phyloP scores from a whole-genome alignment of 2,329 filamentous ascomycete genomes.

The Dactylellina haptotyla region DNA sequence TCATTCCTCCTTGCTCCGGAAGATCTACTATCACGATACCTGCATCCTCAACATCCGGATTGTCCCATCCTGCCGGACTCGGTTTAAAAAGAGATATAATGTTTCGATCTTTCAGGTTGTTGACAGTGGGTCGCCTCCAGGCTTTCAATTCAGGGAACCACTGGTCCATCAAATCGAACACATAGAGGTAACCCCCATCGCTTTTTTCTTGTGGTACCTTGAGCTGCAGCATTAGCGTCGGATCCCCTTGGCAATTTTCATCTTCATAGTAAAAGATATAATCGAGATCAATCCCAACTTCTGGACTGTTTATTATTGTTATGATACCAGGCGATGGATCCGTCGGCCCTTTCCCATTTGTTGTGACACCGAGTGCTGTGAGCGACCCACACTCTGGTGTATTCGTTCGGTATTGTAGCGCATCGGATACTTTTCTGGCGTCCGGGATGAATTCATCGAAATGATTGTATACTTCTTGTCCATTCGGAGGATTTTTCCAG shows the following conservation, averaged over 20 bases:
- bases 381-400: conserved; percentile 3
- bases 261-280: conserved; percentile 26
- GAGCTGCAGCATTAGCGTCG: conserved; percentile 10
- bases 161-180: conserved; percentile 15
- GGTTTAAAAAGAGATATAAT: too few relatives aligned
- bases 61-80: too few relatives aligned
- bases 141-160: neutral
- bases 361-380: neutral
- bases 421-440: conserved; percentile 7
- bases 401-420: neutral
- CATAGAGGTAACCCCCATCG: neutral
- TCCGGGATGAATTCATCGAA: neutral
- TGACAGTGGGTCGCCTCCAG: conserved; percentile 16
- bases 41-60: neutral
- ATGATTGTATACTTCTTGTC: neutral
- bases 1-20: neutral
- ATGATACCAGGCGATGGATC: conserved; percentile 27
- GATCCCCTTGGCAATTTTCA: neutral
- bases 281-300: neutral
- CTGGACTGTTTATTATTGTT: neutral
- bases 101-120: neutral
- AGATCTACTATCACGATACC: conserved; percentile 1
- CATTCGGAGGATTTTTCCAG: conserved; percentile 28
- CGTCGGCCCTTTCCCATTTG: neutral
- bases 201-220: neutral